Evolutionary conservation across 106 monocot genomes (phyloP), one percentile per base, ranked within the genome.

Genomic region (Acanthochlamys bracteata): DNA sequence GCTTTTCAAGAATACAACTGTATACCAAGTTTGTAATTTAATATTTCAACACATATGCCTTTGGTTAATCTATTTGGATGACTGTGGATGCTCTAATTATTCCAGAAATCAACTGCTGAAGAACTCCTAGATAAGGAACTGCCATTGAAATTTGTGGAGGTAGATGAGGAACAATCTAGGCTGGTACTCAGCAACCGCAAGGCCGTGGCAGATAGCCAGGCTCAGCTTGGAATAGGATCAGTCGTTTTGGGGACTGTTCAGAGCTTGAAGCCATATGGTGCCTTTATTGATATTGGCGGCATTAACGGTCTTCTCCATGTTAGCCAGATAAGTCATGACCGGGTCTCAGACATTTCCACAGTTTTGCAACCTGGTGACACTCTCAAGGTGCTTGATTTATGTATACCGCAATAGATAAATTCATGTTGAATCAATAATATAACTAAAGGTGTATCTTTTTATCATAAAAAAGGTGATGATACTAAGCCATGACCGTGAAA

Each of bases 281-380:
- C 96, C 20, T 88, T 98, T 62, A 88, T 98, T 11, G 91, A 98
- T 55, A 88, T 91, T 71, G 91, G 91, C 45, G 96, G 91, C 52
- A 78, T 88, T 60, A 98, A 76, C 71, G 96, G 96, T 25, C 91
- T 98, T 55, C 88, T 98, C 17, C 96, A 98, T 66, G 88, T 98
- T 27, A 98, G 91, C 84, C 96, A 98, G 69, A 98, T 98, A 23
- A 98, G 96, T 75, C 96, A 98, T 83, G 96, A 90, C 69, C 82
- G 85, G 58, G 83, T 98, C 13, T 75, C 96, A 21, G 96, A 91
- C 39, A 88, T 98, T 41, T 65, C 96, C 14, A 91, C 91, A 23
- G 85, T 98, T 20, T 66, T 98, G 53, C 91, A 88, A 68, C 96
- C 91, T 68, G 96, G 96, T 59, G 91, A 98, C 65, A 80, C 73